phyloP scores from a whole-genome alignment of 139 green algal species.

The Chlorella sp. region DNA sequence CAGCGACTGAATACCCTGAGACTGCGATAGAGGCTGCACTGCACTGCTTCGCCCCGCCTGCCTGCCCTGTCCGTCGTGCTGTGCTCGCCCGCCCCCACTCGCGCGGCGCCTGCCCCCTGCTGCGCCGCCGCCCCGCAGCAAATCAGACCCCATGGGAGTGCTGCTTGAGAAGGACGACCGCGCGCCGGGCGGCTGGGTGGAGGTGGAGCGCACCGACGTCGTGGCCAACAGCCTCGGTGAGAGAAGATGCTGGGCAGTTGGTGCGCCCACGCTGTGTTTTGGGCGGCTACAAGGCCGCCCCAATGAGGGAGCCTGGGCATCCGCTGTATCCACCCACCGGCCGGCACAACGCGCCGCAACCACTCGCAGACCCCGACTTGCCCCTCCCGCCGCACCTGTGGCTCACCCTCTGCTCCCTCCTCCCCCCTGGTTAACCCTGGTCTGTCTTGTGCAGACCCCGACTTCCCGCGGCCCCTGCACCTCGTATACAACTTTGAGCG shows the following conservation, averaged over 20 bases:
- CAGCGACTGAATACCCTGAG: background rate
- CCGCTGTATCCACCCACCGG: background rate
- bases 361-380: background rate
- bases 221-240: constrained; percentile 39
- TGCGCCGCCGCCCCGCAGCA: no score
- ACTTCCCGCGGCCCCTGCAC: constrained; percentile 26
- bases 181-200: constrained; percentile 4
- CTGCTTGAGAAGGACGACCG: constrained; percentile 16
- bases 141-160: constrained; percentile 44
- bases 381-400: background rate
- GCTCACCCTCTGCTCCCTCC: background rate
- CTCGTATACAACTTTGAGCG: constrained; percentile 43
- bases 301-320: background rate
- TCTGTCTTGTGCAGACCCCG: constrained; percentile 48
- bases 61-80: background rate
- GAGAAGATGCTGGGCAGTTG: background rate
- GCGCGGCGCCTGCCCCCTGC: no score
- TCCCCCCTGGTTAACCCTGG: no score
- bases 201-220: constrained; percentile 44
- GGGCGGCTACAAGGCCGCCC: background rate
- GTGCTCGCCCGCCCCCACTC: background rate
- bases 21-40: background rate
- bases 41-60: background rate
- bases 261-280: background rate
- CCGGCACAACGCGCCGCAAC: background rate